Evolutionary conservation across 2,329 filamentous ascomycete species (phyloP).

Genomic region (Periconia sp.): DNA sequence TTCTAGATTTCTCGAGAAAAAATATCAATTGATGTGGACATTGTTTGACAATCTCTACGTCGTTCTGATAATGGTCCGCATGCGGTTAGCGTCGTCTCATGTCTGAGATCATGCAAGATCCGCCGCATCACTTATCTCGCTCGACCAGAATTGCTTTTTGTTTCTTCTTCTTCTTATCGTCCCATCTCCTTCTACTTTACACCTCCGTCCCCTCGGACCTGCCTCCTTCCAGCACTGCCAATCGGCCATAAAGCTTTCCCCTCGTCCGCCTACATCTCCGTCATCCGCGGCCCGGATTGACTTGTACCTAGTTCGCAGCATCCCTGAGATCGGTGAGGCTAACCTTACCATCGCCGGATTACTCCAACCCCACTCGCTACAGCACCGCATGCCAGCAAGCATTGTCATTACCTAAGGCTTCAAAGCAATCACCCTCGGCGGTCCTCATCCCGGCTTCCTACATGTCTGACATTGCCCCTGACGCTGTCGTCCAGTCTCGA

Average conservation of each 20-base stretch:
- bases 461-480: constrained; percentile 8
- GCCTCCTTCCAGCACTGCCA: background rate
- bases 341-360: too few species aligned
- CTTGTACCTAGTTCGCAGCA: background rate
- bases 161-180: constrained; percentile 5
- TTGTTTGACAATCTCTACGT: too few species aligned
- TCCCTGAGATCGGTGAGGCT: background rate
- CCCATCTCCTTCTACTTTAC: background rate
- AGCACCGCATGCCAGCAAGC: background rate
- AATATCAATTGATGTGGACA: too few species aligned
- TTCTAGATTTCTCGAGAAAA: too few species aligned
- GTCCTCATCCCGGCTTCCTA: background rate
- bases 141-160: constrained; percentile 1
- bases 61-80: too few species aligned
- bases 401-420: constrained; percentile 5
- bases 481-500: background rate
- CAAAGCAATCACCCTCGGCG: background rate
- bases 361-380: too few species aligned
- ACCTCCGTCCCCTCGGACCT: background rate
- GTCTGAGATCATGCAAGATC: too few species aligned
- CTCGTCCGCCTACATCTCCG: background rate
- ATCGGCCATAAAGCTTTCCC: too few species aligned
- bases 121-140: background rate
- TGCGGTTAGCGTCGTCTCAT: too few species aligned
- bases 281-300: background rate